Base-by-base conservation (phyloP, 2,329 filamentous ascomycete species). In the Pseudopithomyces maydicus region DNA sequence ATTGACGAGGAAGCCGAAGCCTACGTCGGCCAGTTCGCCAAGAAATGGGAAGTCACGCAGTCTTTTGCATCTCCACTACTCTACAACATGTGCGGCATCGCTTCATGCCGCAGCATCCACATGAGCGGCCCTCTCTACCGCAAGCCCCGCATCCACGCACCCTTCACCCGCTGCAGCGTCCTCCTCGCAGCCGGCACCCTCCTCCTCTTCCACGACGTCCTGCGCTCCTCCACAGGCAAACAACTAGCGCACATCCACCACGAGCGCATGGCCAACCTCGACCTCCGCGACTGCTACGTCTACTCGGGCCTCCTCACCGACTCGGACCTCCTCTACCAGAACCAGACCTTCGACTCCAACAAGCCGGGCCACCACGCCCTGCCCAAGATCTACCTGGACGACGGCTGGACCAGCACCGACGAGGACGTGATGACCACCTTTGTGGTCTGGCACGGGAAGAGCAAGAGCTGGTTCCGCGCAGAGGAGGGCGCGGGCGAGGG, bases 61-160 rank as follows among this genome's bases (percentile, higher is more conserved):
- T 84, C 85, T 1, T 82, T 83, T 62, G 85, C 87, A n/a, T 87
- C 83, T 1, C 82, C 87, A 1, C 76, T 84, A 38, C 74, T 89
- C n/a, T 89, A 88, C 77, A 87, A 90, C 69, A 82, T 89, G 76
- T 90, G 87, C 70, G 82, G 84, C n/a, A 82, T 89, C 20, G 81
- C 84, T 11, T 81, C 80, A 36, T 90, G 87, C 68, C 84, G 87
- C 41, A 79, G 84, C 17, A 84, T 90, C 52, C 77, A 81, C 55
- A 83, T 88, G 72, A 85, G 85, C 33, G 87, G 87, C 2, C 75
- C 80, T 17, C 78, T 90, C 1, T 89, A 87, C 72, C 82, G 85
- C 50, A 90, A 89, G 65, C 85, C 86, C 1, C 82, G 85, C 15
- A 81, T 85, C 26, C 86, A 86, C 60, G 79, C 82, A 3, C 85